A percentile compares a stretch with the other conserved stretches of the same genome.
These are phyloP conservation scores for Hibiscus syriacus DNA, from an alignment of 345 rosid species.

Conservation along the genomic window DNA sequence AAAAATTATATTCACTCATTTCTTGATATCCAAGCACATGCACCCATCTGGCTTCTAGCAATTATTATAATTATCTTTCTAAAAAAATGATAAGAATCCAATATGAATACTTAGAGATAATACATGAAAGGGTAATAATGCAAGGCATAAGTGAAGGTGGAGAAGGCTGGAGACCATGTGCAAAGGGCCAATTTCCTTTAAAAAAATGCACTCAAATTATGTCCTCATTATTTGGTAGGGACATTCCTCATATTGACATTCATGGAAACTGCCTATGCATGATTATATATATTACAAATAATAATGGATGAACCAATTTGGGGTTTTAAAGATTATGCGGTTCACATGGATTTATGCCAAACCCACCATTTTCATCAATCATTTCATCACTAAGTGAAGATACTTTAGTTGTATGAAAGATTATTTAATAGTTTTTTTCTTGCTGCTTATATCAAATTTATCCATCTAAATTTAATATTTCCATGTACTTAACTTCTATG, in stretches of 20 bases:
- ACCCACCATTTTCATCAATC: conserved; percentile 18
- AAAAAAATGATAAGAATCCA: background rate
- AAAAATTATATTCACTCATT: conserved; percentile 3
- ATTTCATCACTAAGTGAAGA: conserved; percentile 15
- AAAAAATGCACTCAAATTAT: background rate
- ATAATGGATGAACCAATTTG: background rate
- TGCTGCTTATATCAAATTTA: too few species aligned
- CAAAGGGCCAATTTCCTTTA: conserved; percentile 20
- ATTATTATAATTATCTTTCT: background rate
- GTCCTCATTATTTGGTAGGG: conserved; percentile 11
- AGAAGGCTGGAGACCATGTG: conserved; percentile 49
- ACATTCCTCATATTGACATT: conserved; percentile 10
- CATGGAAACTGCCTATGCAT: conserved; percentile 3
- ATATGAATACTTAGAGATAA: background rate
- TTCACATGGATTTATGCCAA: conserved; percentile 34
- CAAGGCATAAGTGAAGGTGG: conserved; percentile 22
- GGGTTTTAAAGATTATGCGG: conserved; percentile 9
- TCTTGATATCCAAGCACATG: conserved; percentile 25
- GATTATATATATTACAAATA: background rate
- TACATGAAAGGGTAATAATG: conserved; percentile 27
- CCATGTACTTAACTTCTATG: too few species aligned
- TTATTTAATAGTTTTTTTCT: background rate
- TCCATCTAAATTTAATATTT: too few species aligned
- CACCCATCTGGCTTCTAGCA: conserved; percentile 25
- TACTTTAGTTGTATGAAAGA: background rate